Base-by-base conservation (phyloP, 192 early-diverging fungal species). In the Dimargaris cristalligena region DNA sequence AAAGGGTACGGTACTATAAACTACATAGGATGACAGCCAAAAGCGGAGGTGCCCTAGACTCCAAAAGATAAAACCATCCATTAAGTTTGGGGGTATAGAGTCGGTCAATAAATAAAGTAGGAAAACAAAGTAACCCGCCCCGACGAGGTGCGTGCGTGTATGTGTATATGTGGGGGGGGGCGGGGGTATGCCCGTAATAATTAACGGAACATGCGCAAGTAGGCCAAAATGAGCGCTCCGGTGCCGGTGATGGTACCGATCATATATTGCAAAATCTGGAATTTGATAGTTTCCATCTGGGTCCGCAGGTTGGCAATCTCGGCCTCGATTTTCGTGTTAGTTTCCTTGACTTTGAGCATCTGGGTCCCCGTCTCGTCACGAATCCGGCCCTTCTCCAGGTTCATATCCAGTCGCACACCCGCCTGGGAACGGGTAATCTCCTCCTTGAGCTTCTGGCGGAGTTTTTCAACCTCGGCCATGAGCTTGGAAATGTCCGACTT, bases 251-350 rank as follows among this genome's bases (percentile, higher is more conserved):
- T 84, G 13, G 87, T 88, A 75, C 80, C 87, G 29, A 89, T 77
- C 78, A 87, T 82, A 57, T 89, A 86, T 69, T 84, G 84, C 35
- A 89, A 58, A 33, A 86, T 87, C 55, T 81, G 80, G 32, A 85
- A 82, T 63, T 91, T 91, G 64, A 92, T 88, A 18, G 85, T 84
- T 72, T 92, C 87, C 84, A 93, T 88, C 62, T 87, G 81, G 22
- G 81, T 90, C 34, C 84, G 74, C 47, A 93, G 66, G 1, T 72
- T 76, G 16, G 83, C 79, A 51, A 96, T 85, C 65, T 96, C 92
- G 44, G 83, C 75, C 64, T 96, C 92, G 61, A 96, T 92, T 56
- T 80, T 79, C 9, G 88, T 77, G 57, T 90, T 89, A 0, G 90
- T 86, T 60, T 91, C 89, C 45, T 82, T 80, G 34, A 96, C 84